A percentile compares a stretch with the other conserved stretches of the same genome.
Conservation (phyloP, 1,284 basidiomycete genomes). For the Boletus holoroseus region DNA sequence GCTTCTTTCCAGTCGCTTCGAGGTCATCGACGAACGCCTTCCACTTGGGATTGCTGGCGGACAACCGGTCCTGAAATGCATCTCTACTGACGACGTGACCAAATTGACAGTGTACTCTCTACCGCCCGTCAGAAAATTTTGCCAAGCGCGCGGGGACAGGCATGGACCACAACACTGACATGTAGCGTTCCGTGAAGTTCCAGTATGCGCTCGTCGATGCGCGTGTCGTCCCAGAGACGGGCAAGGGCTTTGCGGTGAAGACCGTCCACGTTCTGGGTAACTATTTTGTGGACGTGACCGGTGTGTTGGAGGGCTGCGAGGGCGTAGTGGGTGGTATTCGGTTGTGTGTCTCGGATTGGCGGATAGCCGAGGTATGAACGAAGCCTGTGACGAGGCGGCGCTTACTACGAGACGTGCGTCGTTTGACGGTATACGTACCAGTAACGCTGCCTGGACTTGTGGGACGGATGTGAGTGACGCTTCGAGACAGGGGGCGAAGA, state of each 20-base stretch:
- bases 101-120: conserved; percentile 71
- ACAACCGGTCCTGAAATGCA: conserved; percentile 70
- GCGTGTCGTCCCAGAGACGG: conserved; percentile 35
- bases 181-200: conserved; percentile 89
- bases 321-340: conserved; percentile 84
- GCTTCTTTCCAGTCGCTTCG: conserved; percentile 56
- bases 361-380: conserved; percentile 81
- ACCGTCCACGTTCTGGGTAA: conserved; percentile 93
- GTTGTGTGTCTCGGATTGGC: conserved; percentile 69
- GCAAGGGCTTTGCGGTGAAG: conserved; percentile 73
- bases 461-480: conserved; percentile 5
- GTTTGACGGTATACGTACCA: conserved; percentile 42
- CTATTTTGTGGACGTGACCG: conserved; percentile 55
- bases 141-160: not conserved
- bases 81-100: conserved; percentile 66
- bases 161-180: conserved; percentile 38
- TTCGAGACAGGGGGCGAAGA: not conserved
- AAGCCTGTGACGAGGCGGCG: conserved; percentile 47
- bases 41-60: conserved; percentile 75
- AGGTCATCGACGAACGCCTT: conserved; percentile 63
- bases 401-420: not conserved
- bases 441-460: conserved; percentile 60
- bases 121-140: conserved; percentile 4
- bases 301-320: conserved; percentile 77
- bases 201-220: conserved; percentile 50